phyloP scores from a whole-genome alignment of 108 stramenopile species.

The Epithemia pelagica region DNA sequence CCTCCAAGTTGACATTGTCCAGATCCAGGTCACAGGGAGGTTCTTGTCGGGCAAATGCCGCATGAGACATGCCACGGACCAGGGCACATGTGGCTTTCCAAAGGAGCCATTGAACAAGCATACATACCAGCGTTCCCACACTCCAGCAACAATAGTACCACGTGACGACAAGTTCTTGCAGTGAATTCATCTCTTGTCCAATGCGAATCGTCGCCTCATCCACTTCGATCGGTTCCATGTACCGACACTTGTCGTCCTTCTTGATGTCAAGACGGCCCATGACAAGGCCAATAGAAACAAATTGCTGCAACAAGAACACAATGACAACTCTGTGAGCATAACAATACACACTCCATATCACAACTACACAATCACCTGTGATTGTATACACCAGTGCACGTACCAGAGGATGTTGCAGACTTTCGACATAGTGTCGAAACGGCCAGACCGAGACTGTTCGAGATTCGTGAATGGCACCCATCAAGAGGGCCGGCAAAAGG shows the following conservation, averaged over 20 bases:
- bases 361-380: no score
- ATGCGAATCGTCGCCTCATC: slow-evolving; percentile 48
- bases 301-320: slow-evolving; percentile 28
- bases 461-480: slow-evolving; percentile 63
- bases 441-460: slow-evolving; percentile 43
- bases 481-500: slow-evolving; percentile 42
- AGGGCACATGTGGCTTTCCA: slow-evolving; percentile 1
- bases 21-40: slow-evolving; percentile 12
- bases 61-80: background rate
- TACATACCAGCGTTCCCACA: slow-evolving; percentile 42
- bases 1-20: background rate
- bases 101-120: slow-evolving; percentile 16
- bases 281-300: slow-evolving; percentile 21
- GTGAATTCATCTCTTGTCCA: slow-evolving; percentile 55
- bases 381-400: no score
- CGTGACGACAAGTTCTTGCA: slow-evolving; percentile 52
- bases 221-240: slow-evolving; percentile 40
- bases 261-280: background rate
- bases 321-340: background rate
- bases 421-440: slow-evolving; percentile 72
- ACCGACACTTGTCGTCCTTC: slow-evolving; percentile 6
- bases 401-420: slow-evolving; percentile 34
- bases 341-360: no score
- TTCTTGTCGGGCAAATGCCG: slow-evolving; percentile 2
- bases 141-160: slow-evolving; percentile 61